Evolutionary conservation across 164 flowering plant genomes (phyloP).

Genomic region (Sedum album): DNA sequence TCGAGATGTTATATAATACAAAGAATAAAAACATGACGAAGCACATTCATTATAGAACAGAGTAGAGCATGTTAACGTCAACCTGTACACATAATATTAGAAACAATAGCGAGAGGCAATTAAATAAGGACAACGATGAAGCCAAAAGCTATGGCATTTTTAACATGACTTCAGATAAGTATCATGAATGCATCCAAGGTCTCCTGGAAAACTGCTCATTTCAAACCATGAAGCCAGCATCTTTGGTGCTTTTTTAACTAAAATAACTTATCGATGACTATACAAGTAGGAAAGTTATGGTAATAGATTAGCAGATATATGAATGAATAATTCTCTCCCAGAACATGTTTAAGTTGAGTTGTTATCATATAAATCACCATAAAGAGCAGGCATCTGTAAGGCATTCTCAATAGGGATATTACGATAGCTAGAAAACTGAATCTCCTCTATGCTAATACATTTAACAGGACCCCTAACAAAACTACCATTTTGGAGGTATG

Average conservation of each 20-base stretch:
- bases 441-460: neutral
- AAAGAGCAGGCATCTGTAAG: neutral
- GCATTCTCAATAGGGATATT: neutral
- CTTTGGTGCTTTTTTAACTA: neutral
- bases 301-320: neutral
- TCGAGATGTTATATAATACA: slow-evolving; percentile 5
- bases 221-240: neutral
- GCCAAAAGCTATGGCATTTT: too few species aligned
- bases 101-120: neutral
- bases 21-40: neutral
- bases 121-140: neutral
- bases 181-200: neutral
- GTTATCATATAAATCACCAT: neutral
- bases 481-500: neutral
- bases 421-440: neutral
- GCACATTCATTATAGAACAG: neutral
- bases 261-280: neutral
- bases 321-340: neutral
- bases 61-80: neutral
- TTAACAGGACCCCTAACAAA: neutral
- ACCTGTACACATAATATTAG: neutral
- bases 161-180: neutral
- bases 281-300: neutral
- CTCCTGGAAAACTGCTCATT: neutral
- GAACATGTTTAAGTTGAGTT: neutral